Conservation (phyloP, 2,329 filamentous ascomycete genomes). For the Fusarium oxysporum region DNA sequence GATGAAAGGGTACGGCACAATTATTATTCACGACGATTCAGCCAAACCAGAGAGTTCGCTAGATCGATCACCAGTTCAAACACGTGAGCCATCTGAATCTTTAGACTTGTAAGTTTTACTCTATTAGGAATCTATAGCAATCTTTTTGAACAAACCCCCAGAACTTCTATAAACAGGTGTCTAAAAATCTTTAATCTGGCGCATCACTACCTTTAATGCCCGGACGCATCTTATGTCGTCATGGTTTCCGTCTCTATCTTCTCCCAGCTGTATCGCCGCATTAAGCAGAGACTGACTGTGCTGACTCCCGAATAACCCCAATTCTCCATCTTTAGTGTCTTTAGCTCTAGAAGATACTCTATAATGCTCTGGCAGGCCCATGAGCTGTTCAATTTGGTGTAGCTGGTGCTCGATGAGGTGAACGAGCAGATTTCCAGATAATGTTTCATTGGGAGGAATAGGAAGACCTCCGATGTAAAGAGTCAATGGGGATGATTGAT, state of each 20-base stretch:
- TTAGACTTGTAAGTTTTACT: neutral
- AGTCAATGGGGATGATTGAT: neutral
- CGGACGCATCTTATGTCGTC: conserved; percentile 11
- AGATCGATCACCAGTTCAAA: neutral
- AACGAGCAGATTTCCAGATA: conserved; percentile 10
- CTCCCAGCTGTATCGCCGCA: neutral
- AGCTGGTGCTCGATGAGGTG: conserved; percentile 10
- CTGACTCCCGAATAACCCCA: conserved; percentile 5
- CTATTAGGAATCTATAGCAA: neutral
- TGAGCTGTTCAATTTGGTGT: conserved; percentile 13
- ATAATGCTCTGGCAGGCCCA: conserved; percentile 2
- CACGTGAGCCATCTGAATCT: neutral
- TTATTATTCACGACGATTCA: neutral
- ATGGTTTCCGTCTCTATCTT: conserved; percentile 16
- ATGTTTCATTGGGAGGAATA: neutral
- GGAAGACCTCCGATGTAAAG: neutral
- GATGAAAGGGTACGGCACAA: neutral
- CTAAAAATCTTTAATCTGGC: conserved; percentile 19
- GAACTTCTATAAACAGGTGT: neutral
- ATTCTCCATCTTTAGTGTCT: conserved; percentile 6
- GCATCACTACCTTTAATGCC: conserved; percentile 5
- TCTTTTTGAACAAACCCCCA: neutral
- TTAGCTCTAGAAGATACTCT: conserved; percentile 11
- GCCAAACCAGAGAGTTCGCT: neutral
- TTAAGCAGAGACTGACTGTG: conserved; percentile 6